Evolutionary conservation across 176 grass and related monocot genomes (phyloP).

Genomic region (Coix lacrymajobi): DNA sequence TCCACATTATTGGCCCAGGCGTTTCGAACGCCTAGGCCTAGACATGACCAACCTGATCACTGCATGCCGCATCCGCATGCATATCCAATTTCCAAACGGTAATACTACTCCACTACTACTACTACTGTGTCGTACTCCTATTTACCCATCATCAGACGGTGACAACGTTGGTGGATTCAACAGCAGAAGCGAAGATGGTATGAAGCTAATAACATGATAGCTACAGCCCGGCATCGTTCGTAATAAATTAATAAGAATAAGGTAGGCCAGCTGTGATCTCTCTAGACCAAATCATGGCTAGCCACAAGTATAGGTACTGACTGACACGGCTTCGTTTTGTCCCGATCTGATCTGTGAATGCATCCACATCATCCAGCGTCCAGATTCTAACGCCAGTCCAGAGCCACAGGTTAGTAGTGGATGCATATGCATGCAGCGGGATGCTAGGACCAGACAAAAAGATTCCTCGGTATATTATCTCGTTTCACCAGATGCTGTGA

Average conservation of each 20-base stretch:
- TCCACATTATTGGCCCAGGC: neutral
- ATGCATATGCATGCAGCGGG: neutral
- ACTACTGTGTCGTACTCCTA: too few species aligned
- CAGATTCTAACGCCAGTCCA: neutral
- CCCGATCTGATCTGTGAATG: neutral
- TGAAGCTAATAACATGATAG: neutral
- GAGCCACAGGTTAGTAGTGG: neutral
- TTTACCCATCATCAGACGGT: neutral
- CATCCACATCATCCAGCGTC: neutral
- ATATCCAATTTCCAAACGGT: neutral
- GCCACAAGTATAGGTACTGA: neutral
- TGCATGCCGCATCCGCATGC: neutral
- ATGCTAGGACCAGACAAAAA: slow-evolving; percentile 11
- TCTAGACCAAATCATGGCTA: too few species aligned
- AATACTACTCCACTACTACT: too few species aligned
- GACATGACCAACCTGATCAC: neutral
- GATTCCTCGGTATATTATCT: slow-evolving; percentile 31
- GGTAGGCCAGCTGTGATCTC: neutral
- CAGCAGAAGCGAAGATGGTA: neutral
- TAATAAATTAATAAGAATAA: neutral
- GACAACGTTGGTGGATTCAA: neutral
- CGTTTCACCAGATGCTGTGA: neutral
- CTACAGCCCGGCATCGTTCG: neutral
- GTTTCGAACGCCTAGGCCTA: neutral
- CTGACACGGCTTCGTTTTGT: neutral